These are phyloP conservation scores for Pyrenopolyporus hunteri DNA, from an alignment of 495 filamentous ascomycete genomes.

Conservation along the genomic window DNA sequence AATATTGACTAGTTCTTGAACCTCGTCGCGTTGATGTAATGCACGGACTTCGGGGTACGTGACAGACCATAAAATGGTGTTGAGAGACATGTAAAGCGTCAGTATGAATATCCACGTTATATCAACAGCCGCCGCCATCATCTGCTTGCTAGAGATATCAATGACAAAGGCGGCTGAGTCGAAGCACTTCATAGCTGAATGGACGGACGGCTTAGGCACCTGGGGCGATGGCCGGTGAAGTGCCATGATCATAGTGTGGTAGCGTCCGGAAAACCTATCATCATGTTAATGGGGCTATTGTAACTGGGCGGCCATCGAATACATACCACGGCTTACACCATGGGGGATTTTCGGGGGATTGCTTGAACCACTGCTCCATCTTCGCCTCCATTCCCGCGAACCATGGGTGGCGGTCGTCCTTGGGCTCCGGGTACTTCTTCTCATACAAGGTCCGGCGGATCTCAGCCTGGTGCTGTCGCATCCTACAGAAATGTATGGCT, in stretches of 20 bases:
- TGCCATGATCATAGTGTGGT: conserved; percentile 83
- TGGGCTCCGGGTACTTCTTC: conserved; percentile 73
- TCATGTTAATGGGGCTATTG: conserved; percentile 14
- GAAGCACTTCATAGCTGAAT: conserved; percentile 78
- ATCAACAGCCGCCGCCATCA: conserved; percentile 74
- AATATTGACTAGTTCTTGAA: conserved; percentile 70
- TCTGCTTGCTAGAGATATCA: conserved; percentile 74
- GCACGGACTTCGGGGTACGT: conserved; percentile 76
- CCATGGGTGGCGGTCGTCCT: conserved; percentile 81
- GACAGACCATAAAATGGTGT: conserved; percentile 85
- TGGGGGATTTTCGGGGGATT: conserved; percentile 50
- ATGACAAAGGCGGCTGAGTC: conserved; percentile 83
- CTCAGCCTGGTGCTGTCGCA: conserved; percentile 87
- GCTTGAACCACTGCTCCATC: conserved; percentile 70
- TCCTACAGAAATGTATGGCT: conserved; percentile 89
- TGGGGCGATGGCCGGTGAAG: conserved; percentile 89
- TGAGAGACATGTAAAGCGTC: conserved; percentile 83
- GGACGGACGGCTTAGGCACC: conserved; percentile 77
- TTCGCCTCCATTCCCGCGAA: conserved; percentile 79
- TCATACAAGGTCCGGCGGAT: conserved; percentile 83
- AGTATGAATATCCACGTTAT: conserved; percentile 92
- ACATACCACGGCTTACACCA: conserved; percentile 63
- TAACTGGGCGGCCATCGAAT: neutral
- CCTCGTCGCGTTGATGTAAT: conserved; percentile 69
- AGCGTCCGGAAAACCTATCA: conserved; percentile 73